Evolutionary conservation across 495 filamentous ascomycete species (phyloP).

Genomic region (Copromyces sp.): DNA sequence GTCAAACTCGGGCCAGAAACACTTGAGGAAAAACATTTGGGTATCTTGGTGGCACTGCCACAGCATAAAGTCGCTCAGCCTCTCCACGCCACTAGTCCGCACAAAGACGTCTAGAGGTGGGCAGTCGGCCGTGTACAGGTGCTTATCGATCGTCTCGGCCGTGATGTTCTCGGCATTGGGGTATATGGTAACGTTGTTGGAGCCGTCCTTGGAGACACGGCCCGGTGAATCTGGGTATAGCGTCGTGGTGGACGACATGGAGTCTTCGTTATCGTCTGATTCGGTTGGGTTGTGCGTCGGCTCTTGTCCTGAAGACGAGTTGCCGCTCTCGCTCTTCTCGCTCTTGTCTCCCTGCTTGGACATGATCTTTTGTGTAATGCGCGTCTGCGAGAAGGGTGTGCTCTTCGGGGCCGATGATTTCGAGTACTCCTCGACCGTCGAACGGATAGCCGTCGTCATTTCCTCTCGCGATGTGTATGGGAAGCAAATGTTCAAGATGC

Average conservation of each 20-base stretch:
- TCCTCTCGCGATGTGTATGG: constrained; percentile 95
- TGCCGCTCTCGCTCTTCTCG: constrained; percentile 21
- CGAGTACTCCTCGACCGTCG: constrained; percentile 76
- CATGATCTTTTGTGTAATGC: constrained; percentile 76
- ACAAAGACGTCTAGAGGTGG: constrained; percentile 86
- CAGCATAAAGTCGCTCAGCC: constrained; percentile 94
- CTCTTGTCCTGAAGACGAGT: constrained; percentile 16
- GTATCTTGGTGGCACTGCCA: constrained; percentile 95
- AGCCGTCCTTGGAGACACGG: constrained; percentile 25
- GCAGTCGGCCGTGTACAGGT: constrained; percentile 73
- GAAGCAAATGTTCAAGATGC: constrained; percentile 91
- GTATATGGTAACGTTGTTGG: constrained; percentile 19
- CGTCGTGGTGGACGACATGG: constrained; percentile 41
- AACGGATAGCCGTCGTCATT: constrained; percentile 82
- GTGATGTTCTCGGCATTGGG: constrained; percentile 78
- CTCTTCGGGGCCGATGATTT: constrained; percentile 49
- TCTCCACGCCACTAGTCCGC: constrained; percentile 81
- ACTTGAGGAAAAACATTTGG: constrained; percentile 82
- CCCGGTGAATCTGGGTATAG: constrained; percentile 39
- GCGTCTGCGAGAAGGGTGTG: constrained; percentile 72
- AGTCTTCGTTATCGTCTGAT: constrained; percentile 42
- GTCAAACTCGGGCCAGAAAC: constrained; percentile 94
- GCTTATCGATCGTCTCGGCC: constrained; percentile 59
- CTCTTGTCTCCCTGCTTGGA: constrained; percentile 38
- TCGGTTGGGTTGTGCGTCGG: constrained; percentile 16